Conservation (phyloP, 2,329 filamentous ascomycete genomes). For the Colletotrichum cereale region DNA sequence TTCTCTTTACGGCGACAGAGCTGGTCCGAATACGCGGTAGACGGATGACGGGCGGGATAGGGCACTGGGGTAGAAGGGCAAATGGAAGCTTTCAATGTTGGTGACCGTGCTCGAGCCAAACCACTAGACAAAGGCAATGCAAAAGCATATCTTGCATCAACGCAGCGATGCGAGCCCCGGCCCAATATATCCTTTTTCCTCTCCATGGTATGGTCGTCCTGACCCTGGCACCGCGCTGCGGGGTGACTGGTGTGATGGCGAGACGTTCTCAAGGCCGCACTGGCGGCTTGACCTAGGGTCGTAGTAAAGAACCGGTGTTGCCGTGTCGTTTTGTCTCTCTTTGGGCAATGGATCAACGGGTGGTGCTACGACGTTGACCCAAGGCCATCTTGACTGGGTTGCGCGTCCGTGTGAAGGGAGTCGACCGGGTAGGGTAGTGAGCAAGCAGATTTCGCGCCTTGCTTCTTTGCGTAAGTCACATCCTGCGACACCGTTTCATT, state of each 20-base stretch:
- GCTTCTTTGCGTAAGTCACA: constrained; percentile 32
- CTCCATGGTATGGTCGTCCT: constrained; percentile 7
- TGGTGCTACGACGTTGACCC: constrained; percentile 30
- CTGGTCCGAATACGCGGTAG: constrained; percentile 3
- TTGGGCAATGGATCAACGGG: constrained; percentile 19
- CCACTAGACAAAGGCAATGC: constrained; percentile 29
- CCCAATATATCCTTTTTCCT: constrained; percentile 33
- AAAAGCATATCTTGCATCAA: constrained; percentile 32
- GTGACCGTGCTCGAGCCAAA: constrained; percentile 31
- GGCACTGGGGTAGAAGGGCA: constrained; percentile 24
- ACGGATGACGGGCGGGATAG: constrained; percentile 7
- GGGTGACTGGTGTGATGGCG: constrained; percentile 22
- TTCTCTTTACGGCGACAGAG: background rate
- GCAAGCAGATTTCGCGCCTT: constrained; percentile 30
- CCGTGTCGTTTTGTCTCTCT: constrained; percentile 33
- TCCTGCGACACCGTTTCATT: constrained; percentile 18
- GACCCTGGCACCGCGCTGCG: constrained; percentile 16
- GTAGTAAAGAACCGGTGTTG: constrained; percentile 26
- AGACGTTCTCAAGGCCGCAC: constrained; percentile 34
- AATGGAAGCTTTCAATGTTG: constrained; percentile 23
- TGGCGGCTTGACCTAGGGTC: constrained; percentile 30
- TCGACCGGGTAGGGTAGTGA: constrained; percentile 9
- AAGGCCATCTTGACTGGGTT: constrained; percentile 33
- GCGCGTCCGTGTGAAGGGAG: constrained; percentile 29
- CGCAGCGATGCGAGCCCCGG: constrained; percentile 25